These are phyloP conservation scores for Salix viminalis DNA, from an alignment of 345 rosid genomes.

Conservation along the genomic window DNA sequence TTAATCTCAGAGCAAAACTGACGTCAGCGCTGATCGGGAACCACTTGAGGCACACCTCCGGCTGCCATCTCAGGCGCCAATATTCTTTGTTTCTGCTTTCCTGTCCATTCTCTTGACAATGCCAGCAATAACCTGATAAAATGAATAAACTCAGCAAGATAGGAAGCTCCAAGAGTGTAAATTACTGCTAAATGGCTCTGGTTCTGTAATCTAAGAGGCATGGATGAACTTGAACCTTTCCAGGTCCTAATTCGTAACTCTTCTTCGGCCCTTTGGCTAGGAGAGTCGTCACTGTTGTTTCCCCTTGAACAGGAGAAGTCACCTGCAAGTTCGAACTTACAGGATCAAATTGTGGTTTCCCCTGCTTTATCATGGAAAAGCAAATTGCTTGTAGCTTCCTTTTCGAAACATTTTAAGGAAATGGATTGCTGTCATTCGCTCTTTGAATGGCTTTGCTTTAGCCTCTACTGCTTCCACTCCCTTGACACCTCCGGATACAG, in stretches of 20 bases:
- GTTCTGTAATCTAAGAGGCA: not conserved
- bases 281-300: slow-evolving; percentile 80
- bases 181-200: not conserved
- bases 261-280: slow-evolving; percentile 64
- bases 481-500: slow-evolving; percentile 90
- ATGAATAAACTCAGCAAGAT: slow-evolving; percentile 9
- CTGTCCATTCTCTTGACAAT: slow-evolving; percentile 89
- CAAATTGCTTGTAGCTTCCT: slow-evolving; percentile 32
- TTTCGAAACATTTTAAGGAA: slow-evolving; percentile 26
- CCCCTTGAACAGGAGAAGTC: slow-evolving; percentile 99
- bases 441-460: slow-evolving; percentile 91
- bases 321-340: slow-evolving; percentile 45
- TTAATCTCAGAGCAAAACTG: slow-evolving; percentile 2
- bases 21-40: not conserved
- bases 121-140: slow-evolving; percentile 71
- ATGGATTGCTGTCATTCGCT: slow-evolving; percentile 73
- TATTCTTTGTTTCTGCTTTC: slow-evolving; percentile 63
- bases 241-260: slow-evolving; percentile 93
- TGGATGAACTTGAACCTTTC: slow-evolving; percentile 55
- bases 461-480: slow-evolving; percentile 94
- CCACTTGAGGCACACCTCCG: not conserved
- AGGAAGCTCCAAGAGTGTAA: not conserved
- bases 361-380: not conserved
- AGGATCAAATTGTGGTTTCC: not conserved
- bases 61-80: slow-evolving; percentile 47